Conservation (phyloP, 2,329 filamentous ascomycete genomes). For the Grosmannia huntii region DNA sequence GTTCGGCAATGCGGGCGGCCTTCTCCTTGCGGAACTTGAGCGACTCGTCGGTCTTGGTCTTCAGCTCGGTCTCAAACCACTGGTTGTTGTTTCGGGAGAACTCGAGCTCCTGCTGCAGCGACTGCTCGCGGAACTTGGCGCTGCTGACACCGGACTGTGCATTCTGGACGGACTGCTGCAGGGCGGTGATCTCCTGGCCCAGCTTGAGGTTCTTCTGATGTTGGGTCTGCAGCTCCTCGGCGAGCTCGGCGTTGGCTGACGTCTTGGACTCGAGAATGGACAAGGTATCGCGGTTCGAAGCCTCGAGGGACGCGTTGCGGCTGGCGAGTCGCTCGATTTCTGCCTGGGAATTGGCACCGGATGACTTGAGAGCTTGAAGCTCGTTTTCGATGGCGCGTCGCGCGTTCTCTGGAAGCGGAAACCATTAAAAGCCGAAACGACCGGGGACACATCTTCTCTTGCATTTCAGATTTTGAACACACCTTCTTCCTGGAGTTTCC, state of each 20-base stretch:
- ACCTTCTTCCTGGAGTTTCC: conserved; percentile 77
- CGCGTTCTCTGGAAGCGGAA: conserved; percentile 48
- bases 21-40: conserved; percentile 92
- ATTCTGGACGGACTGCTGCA: conserved; percentile 75
- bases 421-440: background rate
- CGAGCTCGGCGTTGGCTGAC: conserved; percentile 70
- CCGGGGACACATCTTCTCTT: background rate
- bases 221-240: conserved; percentile 75
- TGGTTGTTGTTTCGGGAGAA: conserved; percentile 81
- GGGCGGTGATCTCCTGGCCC: conserved; percentile 63
- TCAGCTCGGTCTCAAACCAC: conserved; percentile 84
- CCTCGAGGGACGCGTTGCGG: conserved; percentile 76
- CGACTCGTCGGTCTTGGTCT: conserved; percentile 77
- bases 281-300: conserved; percentile 82
- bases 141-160: conserved; percentile 68
- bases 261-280: conserved; percentile 84
- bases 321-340: conserved; percentile 66
- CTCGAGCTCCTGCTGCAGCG: conserved; percentile 79
- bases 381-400: conserved; percentile 69
- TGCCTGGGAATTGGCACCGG: conserved; percentile 58
- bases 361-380: conserved; percentile 63
- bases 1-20: conserved; percentile 72
- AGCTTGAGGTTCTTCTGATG: conserved; percentile 80
- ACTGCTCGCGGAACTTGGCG: conserved; percentile 83
- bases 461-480: conserved; percentile 15